phyloP scores from a whole-genome alignment of 805 yeast genomes.

The Metschnikowia santaceciliae region DNA sequence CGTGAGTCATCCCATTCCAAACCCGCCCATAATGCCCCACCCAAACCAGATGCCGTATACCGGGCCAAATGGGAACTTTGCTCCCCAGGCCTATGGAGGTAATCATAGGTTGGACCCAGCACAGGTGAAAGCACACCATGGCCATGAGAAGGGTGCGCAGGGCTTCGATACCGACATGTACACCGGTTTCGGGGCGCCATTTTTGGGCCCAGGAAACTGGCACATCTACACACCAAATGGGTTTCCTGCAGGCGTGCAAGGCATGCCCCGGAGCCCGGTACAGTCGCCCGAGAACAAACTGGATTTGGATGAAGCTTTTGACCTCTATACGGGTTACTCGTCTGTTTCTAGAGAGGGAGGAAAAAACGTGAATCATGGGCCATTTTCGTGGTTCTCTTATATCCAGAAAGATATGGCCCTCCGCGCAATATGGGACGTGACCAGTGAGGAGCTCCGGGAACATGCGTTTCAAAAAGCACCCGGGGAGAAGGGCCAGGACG shows the following conservation, averaged over 20 bases:
- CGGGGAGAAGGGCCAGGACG: background rate
- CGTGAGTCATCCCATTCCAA: background rate
- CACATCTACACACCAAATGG: background rate
- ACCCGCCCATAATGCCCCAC: background rate
- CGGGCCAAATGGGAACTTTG: background rate
- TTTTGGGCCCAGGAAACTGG: background rate
- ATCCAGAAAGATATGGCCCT: conserved; percentile 43
- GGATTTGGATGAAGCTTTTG: conserved; percentile 31
- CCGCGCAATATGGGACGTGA: conserved; percentile 7
- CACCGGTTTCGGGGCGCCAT: background rate
- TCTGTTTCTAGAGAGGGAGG: conserved; percentile 36
- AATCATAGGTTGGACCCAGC: background rate
- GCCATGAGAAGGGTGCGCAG: background rate
- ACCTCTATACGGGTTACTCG: conserved; percentile 39
- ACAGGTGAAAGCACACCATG: background rate
- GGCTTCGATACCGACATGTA: background rate
- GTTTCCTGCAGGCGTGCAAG: background rate
- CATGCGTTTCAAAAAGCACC: background rate
- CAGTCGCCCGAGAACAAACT: background rate
- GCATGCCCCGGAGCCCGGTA: background rate
- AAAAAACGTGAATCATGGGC: conserved; percentile 47
- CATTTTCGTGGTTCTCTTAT: conserved; percentile 47
- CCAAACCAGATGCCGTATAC: background rate
- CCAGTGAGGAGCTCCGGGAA: background rate
- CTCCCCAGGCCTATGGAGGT: background rate